These are phyloP conservation scores for Crithidia expoeki DNA, from an alignment of 208 protist species.

Conservation along the genomic window DNA sequence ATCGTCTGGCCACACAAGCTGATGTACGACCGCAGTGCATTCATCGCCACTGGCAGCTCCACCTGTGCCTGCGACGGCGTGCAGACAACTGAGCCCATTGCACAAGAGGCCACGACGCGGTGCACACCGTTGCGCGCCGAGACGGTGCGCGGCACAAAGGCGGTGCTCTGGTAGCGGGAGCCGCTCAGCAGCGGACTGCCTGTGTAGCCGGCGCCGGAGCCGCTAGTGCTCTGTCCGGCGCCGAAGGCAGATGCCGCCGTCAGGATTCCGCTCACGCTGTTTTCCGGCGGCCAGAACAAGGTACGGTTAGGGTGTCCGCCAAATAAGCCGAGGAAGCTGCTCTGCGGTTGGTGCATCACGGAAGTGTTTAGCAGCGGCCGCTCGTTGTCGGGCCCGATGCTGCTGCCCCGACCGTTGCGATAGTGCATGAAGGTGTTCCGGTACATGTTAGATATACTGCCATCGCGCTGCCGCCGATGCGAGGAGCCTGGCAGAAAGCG, in stretches of 20 bases:
- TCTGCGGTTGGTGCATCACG: constrained; percentile 24
- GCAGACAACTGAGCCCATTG: constrained; percentile 31
- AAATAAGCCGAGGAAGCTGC: constrained; percentile 26
- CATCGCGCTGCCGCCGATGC: constrained; percentile 36
- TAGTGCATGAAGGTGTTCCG: constrained; percentile 34
- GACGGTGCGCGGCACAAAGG: constrained; percentile 12
- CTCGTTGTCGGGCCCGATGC: constrained; percentile 24
- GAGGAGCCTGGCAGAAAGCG: constrained; percentile 36
- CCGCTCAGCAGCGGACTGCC: constrained; percentile 29
- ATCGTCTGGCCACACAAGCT: constrained; percentile 67
- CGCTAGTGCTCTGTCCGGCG: background rate
- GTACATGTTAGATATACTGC: constrained; percentile 35
- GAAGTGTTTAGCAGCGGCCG: constrained; percentile 17
- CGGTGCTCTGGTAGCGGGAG: constrained; percentile 13
- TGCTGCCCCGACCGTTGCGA: constrained; percentile 26
- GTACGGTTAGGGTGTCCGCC: constrained; percentile 10
- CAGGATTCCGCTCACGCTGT: constrained; percentile 25
- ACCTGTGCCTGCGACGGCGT: constrained; percentile 36
- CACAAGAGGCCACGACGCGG: constrained; percentile 32
- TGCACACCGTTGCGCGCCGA: constrained; percentile 19
- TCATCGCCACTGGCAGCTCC: constrained; percentile 58
- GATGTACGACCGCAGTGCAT: constrained; percentile 58
- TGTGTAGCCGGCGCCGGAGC: background rate
- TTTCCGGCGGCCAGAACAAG: constrained; percentile 29
- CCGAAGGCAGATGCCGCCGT: constrained; percentile 14